Conservation (phyloP, 1,139 yeast species). For the Suhomyces guaymorum region DNA sequence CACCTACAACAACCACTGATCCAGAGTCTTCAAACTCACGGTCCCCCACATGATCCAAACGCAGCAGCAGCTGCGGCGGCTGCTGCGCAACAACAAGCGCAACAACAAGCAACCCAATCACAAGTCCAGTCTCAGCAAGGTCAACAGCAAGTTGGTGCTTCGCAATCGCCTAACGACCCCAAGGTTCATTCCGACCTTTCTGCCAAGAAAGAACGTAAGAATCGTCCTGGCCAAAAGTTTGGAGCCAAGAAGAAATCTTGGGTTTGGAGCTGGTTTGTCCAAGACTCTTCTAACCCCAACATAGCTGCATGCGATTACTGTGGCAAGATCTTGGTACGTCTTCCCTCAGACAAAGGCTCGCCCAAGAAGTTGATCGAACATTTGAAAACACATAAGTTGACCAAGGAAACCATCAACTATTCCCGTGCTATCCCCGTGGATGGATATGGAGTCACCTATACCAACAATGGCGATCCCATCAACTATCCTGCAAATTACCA, state of each 20-base stretch:
- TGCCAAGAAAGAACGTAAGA: slow-evolving; percentile 29
- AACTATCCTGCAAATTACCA: slow-evolving; percentile 17
- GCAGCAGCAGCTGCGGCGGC: slow-evolving; percentile 7
- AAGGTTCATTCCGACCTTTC: slow-evolving; percentile 2
- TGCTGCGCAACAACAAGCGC: slow-evolving; percentile 11
- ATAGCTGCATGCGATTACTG: slow-evolving; percentile 57
- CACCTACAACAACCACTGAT: slow-evolving; percentile 13
- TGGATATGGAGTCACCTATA: slow-evolving; percentile 40
- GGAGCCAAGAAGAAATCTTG: slow-evolving; percentile 62
- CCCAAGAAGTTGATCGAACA: slow-evolving; percentile 62
- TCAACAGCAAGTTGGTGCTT: slow-evolving; percentile 5
- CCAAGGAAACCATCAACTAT: slow-evolving; percentile 37
- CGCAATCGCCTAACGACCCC: slow-evolving; percentile 7
- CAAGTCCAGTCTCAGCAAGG: slow-evolving; percentile 18
- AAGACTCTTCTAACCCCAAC: slow-evolving; percentile 49
- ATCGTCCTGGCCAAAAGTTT: slow-evolving; percentile 38
- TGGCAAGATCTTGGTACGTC: slow-evolving; percentile 48
- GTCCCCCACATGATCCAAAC: slow-evolving; percentile 9
- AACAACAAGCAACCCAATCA: slow-evolving; percentile 23
- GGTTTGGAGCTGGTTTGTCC: slow-evolving; percentile 65
- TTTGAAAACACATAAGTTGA: slow-evolving; percentile 54
- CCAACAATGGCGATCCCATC: slow-evolving; percentile 30
- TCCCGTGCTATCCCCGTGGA: slow-evolving; percentile 40
- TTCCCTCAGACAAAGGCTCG: slow-evolving; percentile 57
- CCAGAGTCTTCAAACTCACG: slow-evolving; percentile 9